Evolutionary conservation across 768 basidiomycete genomes (phyloP), one percentile per base, ranked within the genome.

Genomic region (Tylopilus rubrobrunneus): DNA sequence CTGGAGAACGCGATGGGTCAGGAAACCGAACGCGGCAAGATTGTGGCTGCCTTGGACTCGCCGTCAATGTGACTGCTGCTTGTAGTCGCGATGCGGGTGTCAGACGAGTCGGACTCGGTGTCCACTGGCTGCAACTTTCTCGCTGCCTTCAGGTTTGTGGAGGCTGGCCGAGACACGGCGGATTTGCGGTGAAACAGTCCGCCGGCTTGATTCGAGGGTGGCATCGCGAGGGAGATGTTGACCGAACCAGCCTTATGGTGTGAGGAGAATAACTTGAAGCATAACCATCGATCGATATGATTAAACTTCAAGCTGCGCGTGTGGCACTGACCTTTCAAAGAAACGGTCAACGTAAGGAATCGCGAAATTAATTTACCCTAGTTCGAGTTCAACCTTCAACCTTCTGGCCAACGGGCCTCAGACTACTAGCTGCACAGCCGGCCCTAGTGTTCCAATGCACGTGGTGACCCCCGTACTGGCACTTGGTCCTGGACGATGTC

Each of bases 61-160:
- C 59, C 55, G 4, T 58, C 51, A 27, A 49, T 23, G 37, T 44
- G 61, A 47, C 49, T 52, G 28, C 28, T 36, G 28, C 28, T 31
- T 19, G 45, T 1, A 14, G 40, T 5, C 28, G 47, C n/a, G 4
- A 52, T 14, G 14, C 5, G 46, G 21, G 44, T 7, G 27, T 55
- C 59, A 12, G 65, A 53, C 28, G 53, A 50, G 17, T 51, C 53
- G 7, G 62, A 54, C 29, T 17, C 23, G 17, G 9, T 28, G 36
- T 56, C 17, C 14, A 5, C 36, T 21, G 34, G 11, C 27, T 17
- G 31, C 12, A 51, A 11, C 43, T 57, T 65, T 40, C 65, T 61
- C 14, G 62, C 64, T 14, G 56, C 59, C 50, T 55, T 31, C 29
- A 31, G 7, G 29, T 31, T 67, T 9, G 9, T 23, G 40, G 21